Percentiles rank a stretch among this genome's conserved stretches.
Evolutionary conservation across 2,329 filamentous ascomycete species (phyloP).

Genomic region (Pezicula carpinea): DNA sequence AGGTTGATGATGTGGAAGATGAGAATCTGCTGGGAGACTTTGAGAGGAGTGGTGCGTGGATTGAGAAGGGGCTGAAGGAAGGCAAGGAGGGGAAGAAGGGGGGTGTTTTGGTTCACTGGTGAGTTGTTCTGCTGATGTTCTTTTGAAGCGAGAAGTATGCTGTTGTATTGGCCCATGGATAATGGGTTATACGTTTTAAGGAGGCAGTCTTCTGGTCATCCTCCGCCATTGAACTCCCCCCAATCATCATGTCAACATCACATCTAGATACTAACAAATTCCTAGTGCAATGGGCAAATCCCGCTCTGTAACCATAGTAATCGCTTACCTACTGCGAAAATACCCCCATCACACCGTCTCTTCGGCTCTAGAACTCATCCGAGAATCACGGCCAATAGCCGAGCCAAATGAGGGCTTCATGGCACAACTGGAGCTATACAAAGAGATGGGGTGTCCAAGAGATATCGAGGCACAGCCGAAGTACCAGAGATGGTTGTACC

Average conservation of each 20-base stretch:
- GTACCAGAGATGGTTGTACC: conserved; percentile 77
- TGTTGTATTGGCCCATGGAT: no score
- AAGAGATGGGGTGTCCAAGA: conserved; percentile 76
- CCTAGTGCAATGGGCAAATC: conserved; percentile 92
- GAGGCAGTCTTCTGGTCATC: no score
- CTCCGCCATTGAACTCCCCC: background rate
- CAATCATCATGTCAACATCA: background rate
- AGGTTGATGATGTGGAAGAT: conserved; percentile 87
- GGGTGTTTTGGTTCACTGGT: conserved; percentile 68
- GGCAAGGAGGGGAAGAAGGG: conserved; percentile 46
- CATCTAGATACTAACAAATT: conserved; percentile 9
- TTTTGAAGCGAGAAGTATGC: background rate
- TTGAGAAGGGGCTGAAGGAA: conserved; percentile 65
- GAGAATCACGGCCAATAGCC: conserved; percentile 67
- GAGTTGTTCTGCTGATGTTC: conserved; percentile 31
- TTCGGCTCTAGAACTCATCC: conserved; percentile 65
- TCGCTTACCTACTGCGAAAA: conserved; percentile 79
- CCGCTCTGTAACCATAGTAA: conserved; percentile 76
- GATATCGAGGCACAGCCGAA: conserved; percentile 63
- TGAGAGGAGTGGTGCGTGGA: conserved; percentile 74
- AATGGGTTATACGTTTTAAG: no score
- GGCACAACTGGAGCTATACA: conserved; percentile 80
- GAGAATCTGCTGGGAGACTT: conserved; percentile 82
- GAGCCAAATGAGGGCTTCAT: conserved; percentile 93
- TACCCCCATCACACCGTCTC: conserved; percentile 41